These are phyloP conservation scores for Ascochyta pisi DNA, from an alignment of 2,329 filamentous ascomycete species.

Conservation along the genomic window DNA sequence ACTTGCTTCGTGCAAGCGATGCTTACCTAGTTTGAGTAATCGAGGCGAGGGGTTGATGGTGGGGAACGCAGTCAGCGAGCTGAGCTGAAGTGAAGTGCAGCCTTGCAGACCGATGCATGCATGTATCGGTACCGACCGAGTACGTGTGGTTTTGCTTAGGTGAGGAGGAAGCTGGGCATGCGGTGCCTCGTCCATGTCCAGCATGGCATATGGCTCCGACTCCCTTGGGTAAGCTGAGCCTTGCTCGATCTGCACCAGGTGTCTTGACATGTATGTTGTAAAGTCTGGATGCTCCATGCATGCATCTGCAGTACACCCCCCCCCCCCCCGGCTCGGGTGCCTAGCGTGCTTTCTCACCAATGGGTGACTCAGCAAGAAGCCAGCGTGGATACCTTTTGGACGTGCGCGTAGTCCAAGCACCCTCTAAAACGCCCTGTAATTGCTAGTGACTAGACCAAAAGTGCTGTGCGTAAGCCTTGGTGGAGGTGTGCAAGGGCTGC, in stretches of 20 bases:
- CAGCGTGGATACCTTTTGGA: too few relatives aligned
- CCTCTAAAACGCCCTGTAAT: too few relatives aligned
- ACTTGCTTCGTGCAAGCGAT: not conserved
- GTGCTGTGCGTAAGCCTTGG: too few relatives aligned
- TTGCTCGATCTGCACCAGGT: slow-evolving; percentile 10
- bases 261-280: not conserved
- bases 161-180: slow-evolving; percentile 8
- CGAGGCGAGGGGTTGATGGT: not conserved
- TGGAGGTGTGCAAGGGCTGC: too few relatives aligned
- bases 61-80: slow-evolving; percentile 5
- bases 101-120: slow-evolving; percentile 3
- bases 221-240: not conserved
- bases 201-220: not conserved
- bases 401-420: too few relatives aligned
- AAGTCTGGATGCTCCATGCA: slow-evolving; percentile 1
- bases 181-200: not conserved
- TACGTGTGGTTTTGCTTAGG: not conserved
- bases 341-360: too few relatives aligned
- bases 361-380: too few relatives aligned
- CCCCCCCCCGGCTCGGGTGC: too few relatives aligned
- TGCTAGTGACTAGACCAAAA: too few relatives aligned
- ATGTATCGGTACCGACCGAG: not conserved
- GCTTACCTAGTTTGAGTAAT: not conserved
- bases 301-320: not conserved
- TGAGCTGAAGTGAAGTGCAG: not conserved